Percentiles rank a stretch among this genome's conserved stretches.
Evolutionary conservation across 257 asterid species (phyloP).

Genomic region (Solanum chiquidenum): DNA sequence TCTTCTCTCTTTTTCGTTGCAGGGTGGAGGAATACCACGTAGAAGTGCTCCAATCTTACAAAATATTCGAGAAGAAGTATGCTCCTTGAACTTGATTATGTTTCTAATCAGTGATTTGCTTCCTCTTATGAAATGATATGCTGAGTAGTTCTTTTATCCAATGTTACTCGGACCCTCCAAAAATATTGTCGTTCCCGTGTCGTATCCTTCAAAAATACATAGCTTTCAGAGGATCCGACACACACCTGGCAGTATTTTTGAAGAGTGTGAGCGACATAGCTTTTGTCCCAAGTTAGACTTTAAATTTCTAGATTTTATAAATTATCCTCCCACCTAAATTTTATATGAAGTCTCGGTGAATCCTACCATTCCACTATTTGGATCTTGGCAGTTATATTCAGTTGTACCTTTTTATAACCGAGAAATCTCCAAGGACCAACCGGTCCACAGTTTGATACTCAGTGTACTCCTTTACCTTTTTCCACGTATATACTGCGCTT

Average conservation of each 20-base stretch:
- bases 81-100: constrained; percentile 11
- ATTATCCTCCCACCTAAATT: background rate
- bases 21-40: constrained; percentile 97
- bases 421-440: background rate
- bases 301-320: background rate
- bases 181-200: background rate
- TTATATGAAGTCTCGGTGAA: background rate
- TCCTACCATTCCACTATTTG: background rate
- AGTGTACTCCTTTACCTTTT: background rate
- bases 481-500: background rate
- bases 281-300: background rate
- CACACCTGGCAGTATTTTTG: background rate
- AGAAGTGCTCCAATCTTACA: constrained; percentile 85
- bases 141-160: background rate
- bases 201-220: background rate
- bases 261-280: background rate
- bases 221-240: background rate
- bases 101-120: background rate
- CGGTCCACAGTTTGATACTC: background rate
- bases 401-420: background rate
- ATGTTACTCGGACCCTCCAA: background rate
- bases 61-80: constrained; percentile 82
- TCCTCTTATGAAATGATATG: background rate
- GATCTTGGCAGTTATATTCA: background rate
- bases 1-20: constrained; percentile 6